Base-by-base conservation (phyloP, 805 yeast genomes). In the Kluyveromyces aestuarii region DNA sequence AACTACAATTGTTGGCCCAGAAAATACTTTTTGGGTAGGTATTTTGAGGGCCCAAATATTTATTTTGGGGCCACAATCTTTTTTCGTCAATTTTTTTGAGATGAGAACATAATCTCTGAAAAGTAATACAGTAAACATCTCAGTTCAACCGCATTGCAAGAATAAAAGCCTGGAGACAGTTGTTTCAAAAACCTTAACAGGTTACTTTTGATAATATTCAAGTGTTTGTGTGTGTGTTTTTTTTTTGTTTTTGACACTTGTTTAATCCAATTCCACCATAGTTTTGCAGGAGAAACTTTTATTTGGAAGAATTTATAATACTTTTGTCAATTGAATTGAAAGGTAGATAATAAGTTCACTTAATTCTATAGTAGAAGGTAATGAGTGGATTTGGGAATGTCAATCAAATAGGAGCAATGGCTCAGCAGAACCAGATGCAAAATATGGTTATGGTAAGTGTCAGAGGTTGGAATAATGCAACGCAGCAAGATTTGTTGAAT, bases 391-490 rank as follows among this genome's bases (percentile, higher is more conserved):
- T 52, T 33, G 61, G 59, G 38, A 59, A 62, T 47, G 61, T 61
- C 21, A 62, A 62, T 38, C 59, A 56, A 38, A 46, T 64, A 11
- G 57, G 50, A 9, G 45, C 50, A 40, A 17, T 59, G 44, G 66
- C 65, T 8, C 62, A 58, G 43, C 65, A 61, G 45, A 55, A 57
- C 40, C 54, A 53, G 16, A 50, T 49, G 42, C 66, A 63, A 45
- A 72, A 69, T 44, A 55, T 64, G 35, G 71, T 78, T 5, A 70
- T 75, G 2, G 74, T 88, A 10, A 87, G 84, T 53, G 73, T 88
- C 10, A 68, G 73, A 37, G 87, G 89, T 41, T 89, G 96, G 96
- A 81, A 84, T 51, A 86, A 87, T 51, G 95, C 89, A 1, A 63
- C 84, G 1, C 72, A 74, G 51, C 80, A 75, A 17, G 95, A 88